Evolutionary conservation across 495 filamentous ascomycete species (phyloP).

Genomic region (Penicillium taxi): DNA sequence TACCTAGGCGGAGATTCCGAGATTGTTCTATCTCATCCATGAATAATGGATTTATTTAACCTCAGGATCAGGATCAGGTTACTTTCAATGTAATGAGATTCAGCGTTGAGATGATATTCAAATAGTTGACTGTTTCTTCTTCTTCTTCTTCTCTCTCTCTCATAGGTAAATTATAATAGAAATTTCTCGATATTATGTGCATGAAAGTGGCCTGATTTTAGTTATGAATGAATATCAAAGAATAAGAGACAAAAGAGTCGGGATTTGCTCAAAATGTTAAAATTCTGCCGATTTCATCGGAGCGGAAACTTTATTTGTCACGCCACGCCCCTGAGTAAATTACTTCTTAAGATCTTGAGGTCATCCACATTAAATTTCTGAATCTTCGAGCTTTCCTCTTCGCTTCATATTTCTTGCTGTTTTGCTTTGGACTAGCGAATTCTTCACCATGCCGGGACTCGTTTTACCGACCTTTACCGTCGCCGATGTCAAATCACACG

Average conservation of each 20-base stretch:
- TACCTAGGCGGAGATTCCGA: no score
- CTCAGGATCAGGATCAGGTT: no score
- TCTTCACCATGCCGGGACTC: constrained; percentile 40
- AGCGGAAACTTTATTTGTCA: constrained; percentile 12
- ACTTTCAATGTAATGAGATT: no score
- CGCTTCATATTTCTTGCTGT: background rate
- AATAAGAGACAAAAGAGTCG: background rate
- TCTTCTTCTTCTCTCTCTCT: no score
- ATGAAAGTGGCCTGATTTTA: background rate
- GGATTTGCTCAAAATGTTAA: background rate
- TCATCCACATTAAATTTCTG: no score
- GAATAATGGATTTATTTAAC: no score
- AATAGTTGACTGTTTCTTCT: no score
- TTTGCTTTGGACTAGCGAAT: background rate
- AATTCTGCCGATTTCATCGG: constrained; percentile 10
- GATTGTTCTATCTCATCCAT: no score
- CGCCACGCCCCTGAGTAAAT: constrained; percentile 22
- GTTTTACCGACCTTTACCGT: constrained; percentile 70
- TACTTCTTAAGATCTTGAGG: constrained; percentile 6
- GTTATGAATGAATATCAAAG: background rate
- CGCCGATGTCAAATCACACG: constrained; percentile 74
- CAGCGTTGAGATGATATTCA: no score
- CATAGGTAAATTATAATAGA: no score
- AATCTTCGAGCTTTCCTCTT: background rate
- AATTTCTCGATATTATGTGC: no score